Conservation (phyloP, 1,139 yeast genomes). For the Geotrichum siamense region DNA sequence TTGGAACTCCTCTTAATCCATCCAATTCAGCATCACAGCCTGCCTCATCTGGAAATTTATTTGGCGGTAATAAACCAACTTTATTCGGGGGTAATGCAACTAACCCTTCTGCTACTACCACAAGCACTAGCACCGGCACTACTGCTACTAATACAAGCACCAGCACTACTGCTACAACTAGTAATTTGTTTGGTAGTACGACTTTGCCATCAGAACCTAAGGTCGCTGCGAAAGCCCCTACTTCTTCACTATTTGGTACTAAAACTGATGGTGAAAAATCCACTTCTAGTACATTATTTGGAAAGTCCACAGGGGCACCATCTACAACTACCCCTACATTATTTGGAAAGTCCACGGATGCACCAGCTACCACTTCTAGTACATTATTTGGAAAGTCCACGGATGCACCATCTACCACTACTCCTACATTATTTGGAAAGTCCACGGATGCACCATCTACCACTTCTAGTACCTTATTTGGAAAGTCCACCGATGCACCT, state of each 20-base stretch:
- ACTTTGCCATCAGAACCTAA: conserved; percentile 14
- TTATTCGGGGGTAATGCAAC: too few relatives aligned
- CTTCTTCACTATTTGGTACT: conserved; percentile 20
- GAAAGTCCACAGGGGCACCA: conserved; percentile 7
- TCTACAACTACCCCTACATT: neutral
- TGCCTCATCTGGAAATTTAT: neutral
- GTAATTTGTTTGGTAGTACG: conserved; percentile 19
- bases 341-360: conserved; percentile 7
- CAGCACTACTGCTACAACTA: conserved; percentile 23
- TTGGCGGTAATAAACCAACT: too few relatives aligned
- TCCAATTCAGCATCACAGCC: too few relatives aligned
- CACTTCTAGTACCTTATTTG: conserved; percentile 9
- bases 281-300: conserved; percentile 13
- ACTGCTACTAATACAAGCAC: neutral
- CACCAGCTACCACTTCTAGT: conserved; percentile 6
- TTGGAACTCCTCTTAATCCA: too few relatives aligned
- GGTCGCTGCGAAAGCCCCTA: conserved; percentile 10
- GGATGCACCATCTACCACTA: conserved; percentile 1
- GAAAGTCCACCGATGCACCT: conserved; percentile 23
- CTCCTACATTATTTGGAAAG: conserved; percentile 7
- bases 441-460: conserved; percentile 7
- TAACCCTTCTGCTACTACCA: conserved; percentile 19
- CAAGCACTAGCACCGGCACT: neutral
- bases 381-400: conserved; percentile 17
- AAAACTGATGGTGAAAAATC: conserved; percentile 22